Evolutionary conservation across 2,329 filamentous ascomycete species (phyloP), one percentile per base, ranked within the genome.

Genomic region (Aspergillus ustus): DNA sequence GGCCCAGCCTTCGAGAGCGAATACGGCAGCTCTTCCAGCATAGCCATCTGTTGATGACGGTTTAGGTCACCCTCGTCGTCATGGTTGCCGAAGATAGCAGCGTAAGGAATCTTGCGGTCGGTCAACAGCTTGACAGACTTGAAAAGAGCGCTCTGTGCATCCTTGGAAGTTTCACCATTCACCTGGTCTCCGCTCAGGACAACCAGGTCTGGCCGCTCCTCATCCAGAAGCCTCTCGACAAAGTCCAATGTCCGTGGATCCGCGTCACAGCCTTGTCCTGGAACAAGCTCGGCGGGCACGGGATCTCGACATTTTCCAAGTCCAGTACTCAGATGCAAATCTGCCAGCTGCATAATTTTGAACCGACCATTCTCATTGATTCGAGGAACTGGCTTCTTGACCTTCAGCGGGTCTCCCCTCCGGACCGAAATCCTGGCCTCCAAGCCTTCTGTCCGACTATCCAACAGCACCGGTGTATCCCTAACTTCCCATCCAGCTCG

Each of bases 341-440:
- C 95, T n/a, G 93, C 91, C 59, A 96, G 83, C 78, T 99, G 95
- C 85, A 99, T 88, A 66, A 99, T 97, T 82, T 98, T 98, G 82
- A 98, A 98, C 69, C 90, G 92, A 31, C 94, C 95, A 73, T 95
- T 92, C 64, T 96, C 92, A 48, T 87, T 86, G 65, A 99, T 92
- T 61, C 91, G 87, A 11, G 90, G 91, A 44, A 87, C 81, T 0
- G 91, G 90, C 74, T 89, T 93, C 70, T 88, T 85, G 40, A 84
- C 76, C 66, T 89, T 86, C 22, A 82, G 80, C 22, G 86, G 86
- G 55, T 83, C 81, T 2, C 95, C 94, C 69, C 91, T 86, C 54
- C 92, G 87, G 53, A 97, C 83, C 28, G 88, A 96, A 59, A 99
- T 76, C 63, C 93, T 89, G 22, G 91, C 87, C 66, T 90, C 88